Percentiles rank a stretch among this genome's conserved stretches.
These are phyloP conservation scores for Kalmusia sp. DNA, from an alignment of 2,329 filamentous ascomycete species.

Conservation along the genomic window DNA sequence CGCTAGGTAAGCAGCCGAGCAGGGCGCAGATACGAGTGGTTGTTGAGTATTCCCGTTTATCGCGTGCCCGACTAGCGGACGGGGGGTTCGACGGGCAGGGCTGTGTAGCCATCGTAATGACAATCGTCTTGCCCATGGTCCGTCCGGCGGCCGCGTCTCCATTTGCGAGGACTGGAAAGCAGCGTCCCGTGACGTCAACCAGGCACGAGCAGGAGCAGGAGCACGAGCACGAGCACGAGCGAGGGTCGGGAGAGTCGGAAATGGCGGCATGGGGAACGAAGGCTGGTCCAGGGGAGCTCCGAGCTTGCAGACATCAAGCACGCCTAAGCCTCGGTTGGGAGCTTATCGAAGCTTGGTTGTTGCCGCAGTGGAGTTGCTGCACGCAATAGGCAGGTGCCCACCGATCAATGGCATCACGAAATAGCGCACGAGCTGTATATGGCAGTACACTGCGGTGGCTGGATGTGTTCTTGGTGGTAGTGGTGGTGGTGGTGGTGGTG, in stretches of 20 bases:
- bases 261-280: background rate
- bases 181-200: too few relatives aligned
- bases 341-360: conserved; percentile 19
- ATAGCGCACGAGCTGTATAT: background rate
- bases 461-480: too few relatives aligned
- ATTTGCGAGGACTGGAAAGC: too few relatives aligned
- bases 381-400: conserved; percentile 17
- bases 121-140: too few relatives aligned
- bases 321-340: conserved; percentile 20
- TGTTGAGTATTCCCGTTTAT: background rate
- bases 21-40: background rate
- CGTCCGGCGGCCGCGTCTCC: too few relatives aligned
- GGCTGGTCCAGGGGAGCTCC: background rate
- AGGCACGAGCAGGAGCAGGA: too few relatives aligned
- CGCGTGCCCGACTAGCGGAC: background rate
- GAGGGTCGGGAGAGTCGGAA: too few relatives aligned
- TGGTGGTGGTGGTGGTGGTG: too few relatives aligned
- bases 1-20: conserved; percentile 3
- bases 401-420: background rate
- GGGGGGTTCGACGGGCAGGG: too few relatives aligned
- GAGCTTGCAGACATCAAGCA: background rate
- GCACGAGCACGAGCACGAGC: too few relatives aligned
- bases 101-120: too few relatives aligned
- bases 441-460: too few relatives aligned
- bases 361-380: background rate